Evolutionary conservation across 2,329 filamentous ascomycete genomes (phyloP).

Genomic region (Hymenoscyphus fraxineus): DNA sequence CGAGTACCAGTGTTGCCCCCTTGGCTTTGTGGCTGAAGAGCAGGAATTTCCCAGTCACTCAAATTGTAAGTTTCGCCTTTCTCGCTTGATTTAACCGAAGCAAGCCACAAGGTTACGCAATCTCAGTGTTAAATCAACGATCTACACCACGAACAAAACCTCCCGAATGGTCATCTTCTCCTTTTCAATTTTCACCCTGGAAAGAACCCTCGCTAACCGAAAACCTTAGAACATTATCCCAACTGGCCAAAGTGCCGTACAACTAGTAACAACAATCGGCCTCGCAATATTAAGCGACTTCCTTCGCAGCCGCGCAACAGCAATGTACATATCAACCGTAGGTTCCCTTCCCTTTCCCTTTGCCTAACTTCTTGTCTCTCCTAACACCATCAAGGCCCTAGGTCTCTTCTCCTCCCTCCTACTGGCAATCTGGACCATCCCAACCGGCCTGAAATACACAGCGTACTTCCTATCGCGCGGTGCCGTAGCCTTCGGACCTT

Average conservation of each 20-base stretch:
- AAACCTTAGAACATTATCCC: slow-evolving; percentile 43
- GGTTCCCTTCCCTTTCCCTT: background rate
- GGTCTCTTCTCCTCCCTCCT: slow-evolving; percentile 36
- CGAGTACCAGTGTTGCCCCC: slow-evolving; percentile 36
- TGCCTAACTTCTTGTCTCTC: too few relatives aligned
- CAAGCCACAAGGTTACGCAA: background rate
- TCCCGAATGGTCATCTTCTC: too few relatives aligned
- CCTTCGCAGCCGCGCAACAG: slow-evolving; percentile 33
- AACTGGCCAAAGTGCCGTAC: slow-evolving; percentile 46
- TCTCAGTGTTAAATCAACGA: too few relatives aligned
- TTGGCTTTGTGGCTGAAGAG: slow-evolving; percentile 41
- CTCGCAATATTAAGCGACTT: slow-evolving; percentile 54
- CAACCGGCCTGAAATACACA: slow-evolving; percentile 28
- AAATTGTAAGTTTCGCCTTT: slow-evolving; percentile 39
- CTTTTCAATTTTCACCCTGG: too few relatives aligned
- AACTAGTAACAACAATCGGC: slow-evolving; percentile 49
- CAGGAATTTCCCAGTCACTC: slow-evolving; percentile 42
- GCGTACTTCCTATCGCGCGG: slow-evolving; percentile 36
- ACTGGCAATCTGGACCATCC: slow-evolving; percentile 37
- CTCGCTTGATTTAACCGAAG: background rate
- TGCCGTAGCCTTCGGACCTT: slow-evolving; percentile 39
- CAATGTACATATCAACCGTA: slow-evolving; percentile 35
- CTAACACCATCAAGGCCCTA: slow-evolving; percentile 28
- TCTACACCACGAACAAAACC: too few relatives aligned
- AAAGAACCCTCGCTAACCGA: too few relatives aligned